Evolutionary conservation across 2,329 filamentous ascomycete species (phyloP).

Genomic region (Byssothecium circinans): DNA sequence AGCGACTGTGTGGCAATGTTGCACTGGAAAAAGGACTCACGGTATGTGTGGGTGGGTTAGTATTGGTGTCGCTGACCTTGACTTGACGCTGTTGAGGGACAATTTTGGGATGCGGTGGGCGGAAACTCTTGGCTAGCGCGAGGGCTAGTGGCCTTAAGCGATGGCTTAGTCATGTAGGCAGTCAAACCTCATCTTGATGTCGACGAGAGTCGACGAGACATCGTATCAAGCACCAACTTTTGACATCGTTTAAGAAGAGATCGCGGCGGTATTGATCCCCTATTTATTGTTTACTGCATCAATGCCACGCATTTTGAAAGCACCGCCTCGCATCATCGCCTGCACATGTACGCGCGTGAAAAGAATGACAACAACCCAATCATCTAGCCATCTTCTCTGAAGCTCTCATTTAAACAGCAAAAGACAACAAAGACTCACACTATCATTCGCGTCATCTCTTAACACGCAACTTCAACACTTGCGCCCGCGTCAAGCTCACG

Average conservation of each 20-base stretch:
- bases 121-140: constrained; percentile 15
- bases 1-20: constrained; percentile 13
- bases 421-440: too few species aligned
- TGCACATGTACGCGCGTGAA: too few species aligned
- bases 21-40: constrained; percentile 20
- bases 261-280: too few species aligned
- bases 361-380: too few species aligned
- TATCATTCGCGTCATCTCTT: not conserved
- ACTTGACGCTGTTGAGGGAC: constrained; percentile 12
- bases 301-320: too few species aligned
- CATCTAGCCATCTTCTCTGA: too few species aligned
- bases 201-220: too few species aligned
- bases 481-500: constrained; percentile 6
- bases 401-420: not conserved
- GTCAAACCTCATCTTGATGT: not conserved
- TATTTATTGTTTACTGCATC: too few species aligned
- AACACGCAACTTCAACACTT: constrained; percentile 7
- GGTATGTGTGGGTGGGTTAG: constrained; percentile 33
- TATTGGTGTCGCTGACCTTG: constrained; percentile 34
- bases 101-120: constrained; percentile 20
- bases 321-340: too few species aligned
- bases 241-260: not conserved
- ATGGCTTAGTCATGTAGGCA: constrained; percentile 8
- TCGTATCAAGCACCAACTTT: too few species aligned
- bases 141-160: constrained; percentile 8